Evolutionary conservation across 1,284 basidiomycete genomes (phyloP), one percentile per base, ranked within the genome.

Genomic region (Cryptococcus depauperatus): DNA sequence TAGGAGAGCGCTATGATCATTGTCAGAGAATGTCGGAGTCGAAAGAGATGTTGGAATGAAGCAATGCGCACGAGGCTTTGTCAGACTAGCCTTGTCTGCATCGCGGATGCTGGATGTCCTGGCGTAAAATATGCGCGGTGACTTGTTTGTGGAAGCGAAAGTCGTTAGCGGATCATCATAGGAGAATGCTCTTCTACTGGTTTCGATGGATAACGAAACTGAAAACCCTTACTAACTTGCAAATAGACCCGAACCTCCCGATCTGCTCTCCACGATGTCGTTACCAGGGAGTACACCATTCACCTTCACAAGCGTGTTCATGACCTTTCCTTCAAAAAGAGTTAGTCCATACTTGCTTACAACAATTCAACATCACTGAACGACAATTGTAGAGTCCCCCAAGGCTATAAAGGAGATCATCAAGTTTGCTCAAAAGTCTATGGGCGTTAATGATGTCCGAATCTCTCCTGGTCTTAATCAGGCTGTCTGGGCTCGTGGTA

Each of bases 231-330:
- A 29, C 46, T 48, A 37, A 48, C 32, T 35, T 23, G 8, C 14
- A 6, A n/a, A n/a, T 55, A 87, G 84, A 81, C 82, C 62, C 75
- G 82, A 74, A 90, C 90, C 78, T 80, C 80, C 65, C 87, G 88
- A 73, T 90, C 87, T 52, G 90, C 90, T 52, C 85, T 95, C 70
- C 80, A 87, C 74, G 91, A 95, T 73, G 89, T 95, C 74, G 90
- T 95, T 58, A 87, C 91, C 62, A 83, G 91, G 68, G 91, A 95
- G 72, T 91, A 92, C 81, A 92, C 89, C 62, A 84, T 95, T 75
- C 87, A 93, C 75, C 76, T 95, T 44, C 89, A 93, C 82, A 95
- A 92, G 75, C 83, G 75, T 58, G 85, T 89, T 41, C 87, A 90
- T 73, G 87, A 84, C 62, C 80, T 84, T 51, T 83, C 84, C 41